These are phyloP conservation scores for Schizochytrium sp. DNA, from an alignment of 108 stramenopile genomes.

Conservation along the genomic window DNA sequence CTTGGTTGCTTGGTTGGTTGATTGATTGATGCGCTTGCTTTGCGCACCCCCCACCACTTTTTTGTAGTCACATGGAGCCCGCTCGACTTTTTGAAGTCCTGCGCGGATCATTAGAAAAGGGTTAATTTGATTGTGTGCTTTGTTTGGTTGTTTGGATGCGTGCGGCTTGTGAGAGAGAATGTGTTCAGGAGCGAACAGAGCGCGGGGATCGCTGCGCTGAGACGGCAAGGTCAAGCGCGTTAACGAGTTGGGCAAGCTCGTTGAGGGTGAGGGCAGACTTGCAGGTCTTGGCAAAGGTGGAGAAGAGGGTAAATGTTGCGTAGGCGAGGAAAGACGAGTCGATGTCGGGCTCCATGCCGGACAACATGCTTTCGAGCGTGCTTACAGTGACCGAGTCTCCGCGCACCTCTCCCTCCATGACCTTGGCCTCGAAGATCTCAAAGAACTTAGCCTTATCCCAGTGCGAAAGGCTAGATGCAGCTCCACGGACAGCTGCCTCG, in stretches of 20 bases:
- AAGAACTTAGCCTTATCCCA: conserved; percentile 42
- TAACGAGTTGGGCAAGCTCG: conserved; percentile 43
- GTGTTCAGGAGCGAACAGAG: not conserved
- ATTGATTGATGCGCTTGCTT: too few species aligned
- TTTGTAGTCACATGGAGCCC: too few species aligned
- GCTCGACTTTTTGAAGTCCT: too few species aligned
- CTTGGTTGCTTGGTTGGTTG: too few species aligned
- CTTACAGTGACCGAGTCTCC: not conserved
- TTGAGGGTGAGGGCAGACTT: not conserved
- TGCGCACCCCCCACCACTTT: too few species aligned
- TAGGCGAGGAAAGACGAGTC: conserved; percentile 26
- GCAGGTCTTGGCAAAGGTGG: conserved; percentile 11
- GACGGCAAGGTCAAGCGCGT: conserved; percentile 23
- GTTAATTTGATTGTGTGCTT: too few species aligned
- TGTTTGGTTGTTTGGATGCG: too few species aligned
- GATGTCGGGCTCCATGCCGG: conserved; percentile 40
- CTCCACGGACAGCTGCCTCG: conserved; percentile 13
- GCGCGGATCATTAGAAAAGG: too few species aligned
- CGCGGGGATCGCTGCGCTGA: conserved; percentile 44
- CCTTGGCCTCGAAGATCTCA: conserved; percentile 27
- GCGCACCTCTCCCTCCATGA: conserved; percentile 17
- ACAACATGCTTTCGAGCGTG: conserved; percentile 22
- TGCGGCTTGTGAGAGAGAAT: not conserved
- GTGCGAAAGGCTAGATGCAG: not conserved
- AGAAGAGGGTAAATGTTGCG: conserved; percentile 21